Base-by-base conservation (phyloP, 805 yeast genomes). In the Sugiyamaella lignohabitans region DNA sequence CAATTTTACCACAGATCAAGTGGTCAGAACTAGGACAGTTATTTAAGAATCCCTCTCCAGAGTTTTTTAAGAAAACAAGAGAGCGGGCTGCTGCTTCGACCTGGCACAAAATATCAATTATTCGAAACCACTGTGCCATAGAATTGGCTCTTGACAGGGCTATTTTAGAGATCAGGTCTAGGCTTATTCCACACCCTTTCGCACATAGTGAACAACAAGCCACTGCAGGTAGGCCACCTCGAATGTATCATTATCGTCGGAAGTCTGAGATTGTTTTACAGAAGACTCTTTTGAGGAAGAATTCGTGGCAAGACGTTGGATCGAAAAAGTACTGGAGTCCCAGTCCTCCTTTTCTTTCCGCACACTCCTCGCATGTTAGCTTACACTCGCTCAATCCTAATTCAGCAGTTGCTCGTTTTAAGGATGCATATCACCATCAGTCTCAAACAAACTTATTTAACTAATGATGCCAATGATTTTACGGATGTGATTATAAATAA, bases 61-160 rank as follows among this genome's bases (percentile, higher is more conserved):
- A 79, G 45, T 87, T 84, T 56, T 63, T 89, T 38, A 63, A 80
- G 40, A 83, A 82, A 48, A 77, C 85, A 49, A 75, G 83, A 2
- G 72, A 80, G 35, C 74, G 94, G 52, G 98, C 98, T 1, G 93
- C 95, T 1, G 70, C 86, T 48, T 91, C 96, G 0, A 82, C 96
- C 0, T 91, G 98, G 97, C 95, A 96, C 0, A 86, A 87, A 59
- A 64, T 93, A 3, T 78, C 95, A 1, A 73, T 89, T 38, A 87
- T 91, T 40, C 75, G 82, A 54, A 91, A 93, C 62, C 96, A 87
- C 59, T 88, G 96, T 64, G 81, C 93, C 0, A 78, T 88, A 27
- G 98, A 91, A 59, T 82, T 91, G 63, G 84, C 88, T 0, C 68
- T 91, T 36, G 98, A 91, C 63, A 75, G 74, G 49, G 84, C 93